Evolutionary conservation across 2,329 filamentous ascomycete genomes (phyloP).

Genomic region (Beauveria varroae): DNA sequence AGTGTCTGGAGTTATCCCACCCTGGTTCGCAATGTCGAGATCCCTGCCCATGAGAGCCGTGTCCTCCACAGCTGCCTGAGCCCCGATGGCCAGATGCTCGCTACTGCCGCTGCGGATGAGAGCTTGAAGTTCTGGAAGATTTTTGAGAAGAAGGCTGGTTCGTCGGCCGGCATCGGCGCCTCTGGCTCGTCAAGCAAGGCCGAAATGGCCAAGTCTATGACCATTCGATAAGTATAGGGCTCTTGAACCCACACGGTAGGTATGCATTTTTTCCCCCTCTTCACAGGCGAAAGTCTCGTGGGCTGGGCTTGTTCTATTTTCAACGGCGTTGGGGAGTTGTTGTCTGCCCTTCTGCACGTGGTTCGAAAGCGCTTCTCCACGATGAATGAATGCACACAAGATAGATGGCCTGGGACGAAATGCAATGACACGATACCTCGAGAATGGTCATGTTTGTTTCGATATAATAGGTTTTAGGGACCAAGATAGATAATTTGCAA

Average conservation of each 20-base stretch:
- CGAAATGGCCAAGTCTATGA: constrained; percentile 90
- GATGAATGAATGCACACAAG: constrained; percentile 23
- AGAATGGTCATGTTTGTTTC: constrained; percentile 6
- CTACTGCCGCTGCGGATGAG: constrained; percentile 92
- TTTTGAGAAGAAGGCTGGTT: constrained; percentile 94
- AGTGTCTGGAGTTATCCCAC: constrained; percentile 99
- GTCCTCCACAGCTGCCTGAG: constrained; percentile 95
- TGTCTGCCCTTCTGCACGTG: constrained; percentile 36
- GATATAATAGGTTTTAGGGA: constrained; percentile 9
- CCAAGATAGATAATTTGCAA: constrained; percentile 10
- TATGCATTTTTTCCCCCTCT: constrained; percentile 37
- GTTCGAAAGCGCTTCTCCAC: constrained; percentile 43
- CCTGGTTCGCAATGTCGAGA: constrained; percentile 93
- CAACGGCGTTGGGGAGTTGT: constrained; percentile 44
- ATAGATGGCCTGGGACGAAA: constrained; percentile 19
- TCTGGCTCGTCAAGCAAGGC: constrained; percentile 69
- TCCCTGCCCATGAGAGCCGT: constrained; percentile 92
- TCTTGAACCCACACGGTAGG: constrained; percentile 32
- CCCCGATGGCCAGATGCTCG: constrained; percentile 95
- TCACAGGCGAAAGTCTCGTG: constrained; percentile 27
- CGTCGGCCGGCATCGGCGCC: constrained; percentile 54
- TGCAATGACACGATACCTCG: constrained; percentile 11
- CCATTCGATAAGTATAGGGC: constrained; percentile 58
- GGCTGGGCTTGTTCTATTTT: constrained; percentile 33
- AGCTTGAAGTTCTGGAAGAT: constrained; percentile 99